These are phyloP conservation scores for Xerocomellus chrysenteron DNA, from an alignment of 768 basidiomycete genomes.

Conservation along the genomic window DNA sequence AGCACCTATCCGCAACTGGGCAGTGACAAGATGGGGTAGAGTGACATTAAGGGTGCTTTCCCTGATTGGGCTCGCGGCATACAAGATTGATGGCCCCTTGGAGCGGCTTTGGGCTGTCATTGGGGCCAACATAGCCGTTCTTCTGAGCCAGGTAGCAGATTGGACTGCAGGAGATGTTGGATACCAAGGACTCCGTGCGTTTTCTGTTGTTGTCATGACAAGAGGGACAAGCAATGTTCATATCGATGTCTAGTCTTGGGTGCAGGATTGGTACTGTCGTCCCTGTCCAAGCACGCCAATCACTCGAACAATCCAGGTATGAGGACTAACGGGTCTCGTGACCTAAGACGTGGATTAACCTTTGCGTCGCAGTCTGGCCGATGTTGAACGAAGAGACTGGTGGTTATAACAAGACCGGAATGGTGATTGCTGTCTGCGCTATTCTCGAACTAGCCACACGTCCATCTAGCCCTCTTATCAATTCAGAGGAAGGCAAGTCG, in stretches of 20 bases:
- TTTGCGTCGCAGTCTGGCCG: constrained; percentile 62
- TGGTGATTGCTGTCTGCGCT: constrained; percentile 56
- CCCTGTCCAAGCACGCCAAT: constrained; percentile 73
- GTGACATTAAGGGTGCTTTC: constrained; percentile 48
- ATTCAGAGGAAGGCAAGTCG: constrained; percentile 1
- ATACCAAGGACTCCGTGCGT: constrained; percentile 53
- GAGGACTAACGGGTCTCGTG: background rate
- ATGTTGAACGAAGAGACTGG: constrained; percentile 64
- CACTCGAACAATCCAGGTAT: constrained; percentile 78
- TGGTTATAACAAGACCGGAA: constrained; percentile 68
- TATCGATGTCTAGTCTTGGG: constrained; percentile 50
- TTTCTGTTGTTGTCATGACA: background rate
- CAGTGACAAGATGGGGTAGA: constrained; percentile 48
- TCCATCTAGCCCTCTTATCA: constrained; percentile 17
- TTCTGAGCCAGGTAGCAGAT: constrained; percentile 50
- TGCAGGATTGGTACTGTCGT: constrained; percentile 63
- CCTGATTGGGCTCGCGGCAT: constrained; percentile 54
- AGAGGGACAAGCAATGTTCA: background rate
- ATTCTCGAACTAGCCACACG: constrained; percentile 55
- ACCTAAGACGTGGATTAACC: constrained; percentile 1
- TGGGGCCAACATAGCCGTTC: constrained; percentile 48
- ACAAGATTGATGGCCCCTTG: constrained; percentile 47
- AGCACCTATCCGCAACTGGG: constrained; percentile 43
- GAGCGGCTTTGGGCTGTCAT: constrained; percentile 58
- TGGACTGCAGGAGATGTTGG: constrained; percentile 47